These are phyloP conservation scores for Cutaneotrichosporon dermatis DNA, from an alignment of 1,284 basidiomycete species.

Conservation along the genomic window DNA sequence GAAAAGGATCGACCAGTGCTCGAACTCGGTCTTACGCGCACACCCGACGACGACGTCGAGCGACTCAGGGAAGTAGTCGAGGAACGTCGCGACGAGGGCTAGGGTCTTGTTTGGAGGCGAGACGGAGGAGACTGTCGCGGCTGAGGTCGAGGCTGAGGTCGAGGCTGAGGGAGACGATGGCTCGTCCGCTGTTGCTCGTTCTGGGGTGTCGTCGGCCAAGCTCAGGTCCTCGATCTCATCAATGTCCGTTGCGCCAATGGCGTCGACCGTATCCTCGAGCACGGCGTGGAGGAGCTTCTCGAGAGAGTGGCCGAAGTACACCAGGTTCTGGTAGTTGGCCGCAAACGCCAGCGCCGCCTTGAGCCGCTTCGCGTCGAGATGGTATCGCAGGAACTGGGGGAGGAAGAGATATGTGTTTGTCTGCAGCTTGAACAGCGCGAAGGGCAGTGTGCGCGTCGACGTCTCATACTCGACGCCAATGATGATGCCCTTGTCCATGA, in stretches of 20 bases:
- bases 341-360: constrained; percentile 81
- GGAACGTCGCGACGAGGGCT: constrained; percentile 73
- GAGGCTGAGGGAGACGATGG: not conserved
- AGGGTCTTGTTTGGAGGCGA: constrained; percentile 50
- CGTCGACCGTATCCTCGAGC: constrained; percentile 77
- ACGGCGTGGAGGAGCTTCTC: constrained; percentile 92
- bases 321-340: constrained; percentile 75
- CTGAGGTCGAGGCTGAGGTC: not conserved
- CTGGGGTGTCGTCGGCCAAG: no score
- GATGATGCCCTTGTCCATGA: constrained; percentile 98
- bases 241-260: not conserved
- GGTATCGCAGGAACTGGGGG: constrained; percentile 81
- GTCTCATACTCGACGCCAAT: constrained; percentile 91
- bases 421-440: constrained; percentile 85
- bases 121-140: constrained; percentile 21
- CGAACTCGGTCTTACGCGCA: constrained; percentile 93
- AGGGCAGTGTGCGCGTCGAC: constrained; percentile 72
- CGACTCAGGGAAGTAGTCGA: constrained; percentile 87
- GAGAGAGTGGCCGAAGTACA: constrained; percentile 90
- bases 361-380: constrained; percentile 67
- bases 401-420: constrained; percentile 95
- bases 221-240: no score
- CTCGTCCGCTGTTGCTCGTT: no score
- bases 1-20: constrained; percentile 84
- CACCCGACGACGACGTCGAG: constrained; percentile 93